A percentile compares a stretch with the other conserved stretches of the same genome.
Conservation (phyloP, 768 basidiomycete species). For the Xerocomus potaroensis region DNA sequence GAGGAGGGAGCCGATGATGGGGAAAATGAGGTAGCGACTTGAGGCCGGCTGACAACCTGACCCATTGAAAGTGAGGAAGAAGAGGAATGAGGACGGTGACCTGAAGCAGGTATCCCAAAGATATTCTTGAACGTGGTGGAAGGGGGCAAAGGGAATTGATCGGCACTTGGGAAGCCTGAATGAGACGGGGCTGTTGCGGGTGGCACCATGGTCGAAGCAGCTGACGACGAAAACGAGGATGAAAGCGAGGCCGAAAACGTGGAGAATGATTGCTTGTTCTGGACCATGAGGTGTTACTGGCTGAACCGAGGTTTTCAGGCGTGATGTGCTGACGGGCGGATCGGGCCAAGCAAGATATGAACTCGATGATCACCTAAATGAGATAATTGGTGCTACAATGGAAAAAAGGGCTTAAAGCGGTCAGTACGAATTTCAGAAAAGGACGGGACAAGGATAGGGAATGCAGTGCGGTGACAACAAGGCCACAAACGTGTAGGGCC, state of each 20-base stretch:
- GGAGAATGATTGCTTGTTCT: conserved; percentile 36
- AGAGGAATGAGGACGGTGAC: conserved; percentile 22
- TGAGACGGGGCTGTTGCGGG: conserved; percentile 34
- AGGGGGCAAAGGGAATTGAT: conserved; percentile 38
- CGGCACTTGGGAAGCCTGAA: conserved; percentile 40
- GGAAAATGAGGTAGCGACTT: conserved; percentile 19
- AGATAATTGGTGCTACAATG: conserved; percentile 28
- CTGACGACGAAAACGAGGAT: conserved; percentile 44
- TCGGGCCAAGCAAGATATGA: conserved; percentile 24
- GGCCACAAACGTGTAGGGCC: conserved; percentile 19
- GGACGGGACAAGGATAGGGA: conserved; percentile 9
- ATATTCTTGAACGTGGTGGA: conserved; percentile 34
- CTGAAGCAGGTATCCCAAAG: conserved; percentile 25
- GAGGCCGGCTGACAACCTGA: conserved; percentile 33
- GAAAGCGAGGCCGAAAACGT: conserved; percentile 39
- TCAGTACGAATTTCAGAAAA: conserved; percentile 14
- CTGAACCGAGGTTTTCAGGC: conserved; percentile 17
- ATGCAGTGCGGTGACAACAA: conserved; percentile 25
- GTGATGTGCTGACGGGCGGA: conserved; percentile 16
- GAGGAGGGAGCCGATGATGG: conserved; percentile 28
- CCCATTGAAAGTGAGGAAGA: conserved; percentile 30
- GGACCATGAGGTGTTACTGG: conserved; percentile 27
- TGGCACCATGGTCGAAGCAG: conserved; percentile 38
- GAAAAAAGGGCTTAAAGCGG: conserved; percentile 8
- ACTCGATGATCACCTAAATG: conserved; percentile 25